Percentiles rank a stretch among this genome's conserved stretches.
Evolutionary conservation across 805 yeast genomes (phyloP).

Genomic region (Saccharomycodes ludwigii): DNA sequence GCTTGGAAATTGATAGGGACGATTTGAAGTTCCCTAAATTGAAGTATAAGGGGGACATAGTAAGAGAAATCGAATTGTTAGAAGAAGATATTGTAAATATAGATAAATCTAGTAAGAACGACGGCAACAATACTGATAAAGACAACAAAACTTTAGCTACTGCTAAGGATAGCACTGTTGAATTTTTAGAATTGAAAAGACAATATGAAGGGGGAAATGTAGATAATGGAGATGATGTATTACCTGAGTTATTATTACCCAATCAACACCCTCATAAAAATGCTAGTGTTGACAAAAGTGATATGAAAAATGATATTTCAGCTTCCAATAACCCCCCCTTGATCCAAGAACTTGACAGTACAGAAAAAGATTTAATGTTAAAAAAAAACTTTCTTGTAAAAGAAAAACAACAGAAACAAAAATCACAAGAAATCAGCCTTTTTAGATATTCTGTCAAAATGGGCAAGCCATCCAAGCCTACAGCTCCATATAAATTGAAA

Average conservation of each 20-base stretch:
- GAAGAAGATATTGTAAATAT: conserved; percentile 31
- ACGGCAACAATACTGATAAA: too few species aligned
- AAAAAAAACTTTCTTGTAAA: too few species aligned
- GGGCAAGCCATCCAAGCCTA: conserved; percentile 20
- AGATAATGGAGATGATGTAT: conserved; percentile 13
- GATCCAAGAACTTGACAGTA: too few species aligned
- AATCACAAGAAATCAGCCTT: conserved; percentile 9
- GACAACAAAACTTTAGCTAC: too few species aligned
- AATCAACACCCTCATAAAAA: too few species aligned
- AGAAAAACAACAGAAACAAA: background rate
- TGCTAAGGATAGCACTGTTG: too few species aligned
- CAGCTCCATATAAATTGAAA: conserved; percentile 22
- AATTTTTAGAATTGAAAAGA: conserved; percentile 31
- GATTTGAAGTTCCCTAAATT: conserved; percentile 54
- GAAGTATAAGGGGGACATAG: conserved; percentile 48
- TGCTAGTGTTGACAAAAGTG: conserved; percentile 16
- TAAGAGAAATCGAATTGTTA: conserved; percentile 32
- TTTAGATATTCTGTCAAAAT: conserved; percentile 18
- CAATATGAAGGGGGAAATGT: conserved; percentile 15
- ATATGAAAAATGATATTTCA: background rate
- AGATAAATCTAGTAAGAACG: conserved; percentile 22
- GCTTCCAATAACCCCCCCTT: conserved; percentile 3
- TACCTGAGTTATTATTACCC: too few species aligned
- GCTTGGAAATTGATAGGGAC: conserved; percentile 48
- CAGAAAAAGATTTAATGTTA: too few species aligned